Base-by-base conservation (phyloP, 768 basidiomycete species). In the Kwoniella botswanensis region DNA sequence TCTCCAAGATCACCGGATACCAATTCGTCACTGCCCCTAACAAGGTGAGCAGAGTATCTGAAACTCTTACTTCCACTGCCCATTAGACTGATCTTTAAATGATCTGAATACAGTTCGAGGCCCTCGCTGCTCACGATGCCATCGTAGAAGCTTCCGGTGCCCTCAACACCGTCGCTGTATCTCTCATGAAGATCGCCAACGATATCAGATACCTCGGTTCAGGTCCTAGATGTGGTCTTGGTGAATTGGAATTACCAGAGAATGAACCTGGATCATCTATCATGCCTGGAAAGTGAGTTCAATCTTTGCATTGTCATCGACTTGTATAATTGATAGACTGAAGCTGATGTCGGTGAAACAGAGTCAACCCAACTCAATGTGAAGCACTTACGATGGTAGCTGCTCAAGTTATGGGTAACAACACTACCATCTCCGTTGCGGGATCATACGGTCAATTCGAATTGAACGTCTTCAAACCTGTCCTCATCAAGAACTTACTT, bases 391-490 rank as follows among this genome's bases (percentile, higher is more conserved):
- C 97, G 11, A 98, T 98, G 97, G 94, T 98, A 24, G 93, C 94
- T 53, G 94, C 96, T 0, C 97, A 98, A 84, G 96, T 98, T 4
- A 96, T 98, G 85, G 97, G 97, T 53, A 99, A 98, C 85, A 92
- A 98, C 84, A 94, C 94, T 12, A 85, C 91, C 56, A 93, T 98
- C 82, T 92, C 91, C 77, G 86, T 99, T 74, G 95, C 94, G 44
- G 93, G 97, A 63, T 90, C 94, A 17, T 93, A 90, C 80, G 97
- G 97, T 53, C 97, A 98, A 82, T 98, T 99, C 80, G 97, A 99
- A 93, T 86, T 99, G 80, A 99, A 99, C 85, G 97, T 98, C 17
- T 99, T 98, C 88, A 99, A 99, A 86, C 97, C 97, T 57, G 94
- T 98, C 71, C 92, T 98, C 78, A 96, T 96, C 85, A 97, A 95